phyloP scores from a whole-genome alignment of 495 filamentous ascomycete genomes.

The Pyrenula massariospora region DNA sequence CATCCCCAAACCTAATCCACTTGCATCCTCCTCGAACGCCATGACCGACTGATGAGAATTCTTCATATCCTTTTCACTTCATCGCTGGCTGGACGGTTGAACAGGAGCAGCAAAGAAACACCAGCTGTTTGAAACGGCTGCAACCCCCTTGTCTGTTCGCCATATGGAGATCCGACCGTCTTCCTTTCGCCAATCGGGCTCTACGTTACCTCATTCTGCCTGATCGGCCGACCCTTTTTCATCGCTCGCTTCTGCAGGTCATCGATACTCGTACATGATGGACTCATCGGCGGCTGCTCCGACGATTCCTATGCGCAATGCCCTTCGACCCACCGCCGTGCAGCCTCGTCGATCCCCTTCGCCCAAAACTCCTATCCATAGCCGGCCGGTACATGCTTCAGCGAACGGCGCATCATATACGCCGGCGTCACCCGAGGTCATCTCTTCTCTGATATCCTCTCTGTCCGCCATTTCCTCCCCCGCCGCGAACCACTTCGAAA shows the following conservation, averaged over 20 bases:
- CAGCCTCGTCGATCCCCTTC: not conserved
- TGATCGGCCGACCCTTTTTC: not conserved
- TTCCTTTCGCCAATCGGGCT: not conserved
- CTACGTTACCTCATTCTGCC: not conserved
- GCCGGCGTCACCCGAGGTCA: slow-evolving; percentile 81
- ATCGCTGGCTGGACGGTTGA: not conserved
- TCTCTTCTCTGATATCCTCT: slow-evolving; percentile 85
- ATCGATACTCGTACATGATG: not conserved
- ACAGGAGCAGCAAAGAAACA: not conserved
- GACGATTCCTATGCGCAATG: not conserved
- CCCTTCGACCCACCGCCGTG: not conserved
- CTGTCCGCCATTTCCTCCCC: slow-evolving; percentile 76
- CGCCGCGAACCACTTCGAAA: slow-evolving; percentile 62
- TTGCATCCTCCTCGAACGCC: not conserved
- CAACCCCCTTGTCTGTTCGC: not conserved
- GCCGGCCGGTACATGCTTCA: slow-evolving; percentile 2
- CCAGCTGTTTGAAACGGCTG: not conserved
- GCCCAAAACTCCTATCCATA: not conserved
- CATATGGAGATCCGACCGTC: not conserved
- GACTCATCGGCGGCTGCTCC: not conserved
- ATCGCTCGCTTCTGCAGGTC: not conserved
- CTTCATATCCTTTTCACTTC: not conserved
- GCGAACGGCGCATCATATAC: slow-evolving; percentile 33
- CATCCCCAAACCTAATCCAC: not conserved
- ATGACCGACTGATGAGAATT: not conserved